These are phyloP conservation scores for Brettanomyces nanus DNA, from an alignment of 805 yeast species.

Conservation along the genomic window DNA sequence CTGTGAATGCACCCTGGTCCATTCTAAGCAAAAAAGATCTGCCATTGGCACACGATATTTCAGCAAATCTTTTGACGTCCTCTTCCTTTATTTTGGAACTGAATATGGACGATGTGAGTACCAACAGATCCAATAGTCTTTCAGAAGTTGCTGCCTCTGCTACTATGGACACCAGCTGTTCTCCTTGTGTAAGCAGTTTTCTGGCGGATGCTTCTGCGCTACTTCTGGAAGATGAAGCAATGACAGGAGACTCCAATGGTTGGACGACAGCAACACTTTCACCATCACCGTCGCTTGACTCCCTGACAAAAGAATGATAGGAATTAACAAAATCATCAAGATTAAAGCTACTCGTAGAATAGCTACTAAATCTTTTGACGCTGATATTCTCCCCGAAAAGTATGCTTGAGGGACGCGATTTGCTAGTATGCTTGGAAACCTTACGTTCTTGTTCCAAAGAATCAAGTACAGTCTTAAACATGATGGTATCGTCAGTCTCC, in stretches of 20 bases:
- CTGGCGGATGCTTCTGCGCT: background rate
- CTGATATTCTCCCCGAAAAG: conserved; percentile 24
- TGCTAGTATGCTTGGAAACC: conserved; percentile 12
- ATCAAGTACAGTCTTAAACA: conserved; percentile 43
- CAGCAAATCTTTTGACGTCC: conserved; percentile 34
- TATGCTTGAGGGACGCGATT: conserved; percentile 23
- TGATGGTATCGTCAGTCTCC: conserved; percentile 39
- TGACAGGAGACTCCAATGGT: background rate
- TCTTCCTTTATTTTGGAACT: conserved; percentile 31
- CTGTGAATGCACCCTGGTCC: conserved; percentile 57
- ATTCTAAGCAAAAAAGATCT: conserved; percentile 35
- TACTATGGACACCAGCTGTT: conserved; percentile 17
- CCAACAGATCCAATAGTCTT: conserved; percentile 69
- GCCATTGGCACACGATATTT: conserved; percentile 12
- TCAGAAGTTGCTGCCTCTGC: conserved; percentile 65
- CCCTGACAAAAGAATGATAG: conserved; percentile 19
- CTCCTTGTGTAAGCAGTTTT: background rate
- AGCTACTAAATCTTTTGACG: conserved; percentile 26
- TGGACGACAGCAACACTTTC: background rate
- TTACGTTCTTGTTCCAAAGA: conserved; percentile 6
- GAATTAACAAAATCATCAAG: conserved; percentile 23
- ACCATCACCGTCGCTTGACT: conserved; percentile 4
- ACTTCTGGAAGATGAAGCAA: background rate
- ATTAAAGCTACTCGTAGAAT: conserved; percentile 27
- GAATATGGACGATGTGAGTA: conserved; percentile 60